A percentile compares a stretch with the other conserved stretches of the same genome.
Conservation (phyloP, 768 basidiomycete species). For the Lactarius hatsudake region DNA sequence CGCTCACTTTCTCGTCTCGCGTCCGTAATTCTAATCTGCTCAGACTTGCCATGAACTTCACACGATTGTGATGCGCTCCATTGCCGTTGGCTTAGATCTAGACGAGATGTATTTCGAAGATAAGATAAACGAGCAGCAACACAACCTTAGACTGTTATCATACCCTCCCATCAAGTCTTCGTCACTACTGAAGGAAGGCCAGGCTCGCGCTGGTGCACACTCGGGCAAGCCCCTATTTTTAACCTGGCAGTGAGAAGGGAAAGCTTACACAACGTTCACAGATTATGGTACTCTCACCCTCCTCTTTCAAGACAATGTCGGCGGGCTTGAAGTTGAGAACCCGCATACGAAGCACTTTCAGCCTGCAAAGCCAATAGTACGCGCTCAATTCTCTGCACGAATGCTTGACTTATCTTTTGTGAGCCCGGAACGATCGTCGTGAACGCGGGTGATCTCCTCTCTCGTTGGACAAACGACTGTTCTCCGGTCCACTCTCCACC, state of each 20-base stretch:
- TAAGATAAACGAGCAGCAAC: conserved; percentile 71
- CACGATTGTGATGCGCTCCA: conserved; percentile 74
- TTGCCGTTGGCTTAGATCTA: conserved; percentile 76
- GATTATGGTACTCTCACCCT: conserved; percentile 83
- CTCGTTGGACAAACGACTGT: conserved; percentile 84
- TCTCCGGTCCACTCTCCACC: conserved; percentile 75
- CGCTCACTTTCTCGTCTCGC: neutral
- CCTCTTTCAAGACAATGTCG: conserved; percentile 81
- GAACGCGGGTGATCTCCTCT: conserved; percentile 77
- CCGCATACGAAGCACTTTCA: conserved; percentile 71
- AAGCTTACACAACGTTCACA: conserved; percentile 28
- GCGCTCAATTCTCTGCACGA: conserved; percentile 29
- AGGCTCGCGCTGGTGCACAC: conserved; percentile 80
- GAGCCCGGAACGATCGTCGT: conserved; percentile 80
- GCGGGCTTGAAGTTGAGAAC: conserved; percentile 80
- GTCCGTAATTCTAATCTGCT: neutral
- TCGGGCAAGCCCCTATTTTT: conserved; percentile 48
- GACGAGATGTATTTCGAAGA: conserved; percentile 73
- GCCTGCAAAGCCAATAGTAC: conserved; percentile 73
- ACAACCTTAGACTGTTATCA: conserved; percentile 76
- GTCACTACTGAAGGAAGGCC: conserved; percentile 58
- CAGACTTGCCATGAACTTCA: conserved; percentile 78
- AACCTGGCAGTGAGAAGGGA: neutral
- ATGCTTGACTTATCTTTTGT: conserved; percentile 6
- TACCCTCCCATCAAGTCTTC: conserved; percentile 73